Base-by-base conservation (phyloP, 2,329 filamentous ascomycete species). In the Trichoderma guizhouense region DNA sequence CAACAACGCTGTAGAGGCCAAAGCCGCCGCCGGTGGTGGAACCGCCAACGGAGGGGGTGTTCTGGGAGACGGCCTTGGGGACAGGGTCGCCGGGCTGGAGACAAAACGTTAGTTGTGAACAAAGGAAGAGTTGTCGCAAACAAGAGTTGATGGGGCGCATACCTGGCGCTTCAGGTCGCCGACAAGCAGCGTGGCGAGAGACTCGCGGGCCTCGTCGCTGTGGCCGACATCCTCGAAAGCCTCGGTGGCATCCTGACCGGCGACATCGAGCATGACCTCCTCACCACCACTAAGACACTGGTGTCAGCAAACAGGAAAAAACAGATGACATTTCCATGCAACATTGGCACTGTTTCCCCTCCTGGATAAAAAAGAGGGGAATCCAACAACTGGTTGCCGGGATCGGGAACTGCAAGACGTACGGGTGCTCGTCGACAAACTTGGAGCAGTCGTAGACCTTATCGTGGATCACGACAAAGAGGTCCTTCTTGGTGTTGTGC, bases 171-270 rank as follows among this genome's bases (percentile, higher is more conserved):
- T 97, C 82, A 98, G 84, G 47, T 81, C 87, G 75, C 93, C 95
- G 76, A 96, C 88, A 67, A 90, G 84, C 75, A 97, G 86, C 79
- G 90, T 89, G 36, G 92, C 90, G 72, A 99, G 90, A 76, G 97
- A 95, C 86, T 98, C 95, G 76, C 96, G 92, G 76, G 96, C 96
- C 88, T 99, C 96, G 84, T 99, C 96, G 79, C 93, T 97, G 92
- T 99, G 96, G 81, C 96, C 96, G 79, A 99, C 96, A 84, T 99
- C 96, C 87, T 99, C 96, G 82, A 99, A 99, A 74, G 96, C 95
- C 86, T 98, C 96, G 78, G 95, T 97, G 79, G 93, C 92, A 84
- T 99, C 96, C 86, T 97, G 95, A 77, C 96, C 96, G 79, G 88
- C 96, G 75, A 98, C 95, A 78, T 99, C 96, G 77, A 99, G 92